phyloP scores from a whole-genome alignment of 192 early-diverging fungal species.

The Mortierella alpina region DNA sequence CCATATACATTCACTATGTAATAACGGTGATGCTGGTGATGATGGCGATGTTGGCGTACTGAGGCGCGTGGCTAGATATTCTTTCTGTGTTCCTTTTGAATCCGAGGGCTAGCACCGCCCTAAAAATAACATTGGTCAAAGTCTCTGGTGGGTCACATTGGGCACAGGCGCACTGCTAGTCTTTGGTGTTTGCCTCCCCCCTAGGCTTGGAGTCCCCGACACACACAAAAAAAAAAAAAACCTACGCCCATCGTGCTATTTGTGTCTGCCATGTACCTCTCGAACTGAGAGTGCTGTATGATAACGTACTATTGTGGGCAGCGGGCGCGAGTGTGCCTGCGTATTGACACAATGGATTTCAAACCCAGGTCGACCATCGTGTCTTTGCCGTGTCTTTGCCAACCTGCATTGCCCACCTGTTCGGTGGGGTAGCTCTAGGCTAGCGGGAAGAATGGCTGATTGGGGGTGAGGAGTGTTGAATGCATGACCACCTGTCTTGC shows the following conservation, averaged over 20 bases:
- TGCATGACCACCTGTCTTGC: neutral
- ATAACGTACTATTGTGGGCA: too few relatives aligned
- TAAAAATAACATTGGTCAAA: conserved; percentile 23
- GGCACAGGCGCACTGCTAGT: too few relatives aligned
- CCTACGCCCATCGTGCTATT: too few relatives aligned
- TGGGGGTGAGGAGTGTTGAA: neutral
- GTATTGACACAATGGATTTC: neutral
- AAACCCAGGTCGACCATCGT: neutral
- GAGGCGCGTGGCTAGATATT: neutral
- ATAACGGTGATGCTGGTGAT: neutral
- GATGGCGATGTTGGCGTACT: neutral
- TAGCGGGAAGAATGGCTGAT: neutral
- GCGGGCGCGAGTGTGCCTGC: too few relatives aligned
- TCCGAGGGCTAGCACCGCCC: conserved; percentile 7
- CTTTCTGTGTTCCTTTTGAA: neutral
- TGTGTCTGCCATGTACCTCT: neutral
- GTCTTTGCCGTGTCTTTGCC: neutral
- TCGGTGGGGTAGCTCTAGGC: neutral
- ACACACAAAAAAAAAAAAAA: neutral
- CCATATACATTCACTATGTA: too few relatives aligned
- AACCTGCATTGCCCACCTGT: neutral
- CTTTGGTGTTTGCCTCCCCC: neutral
- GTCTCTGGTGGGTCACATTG: neutral
- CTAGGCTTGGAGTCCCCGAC: neutral
- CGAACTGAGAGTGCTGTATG: too few relatives aligned